These are phyloP conservation scores for Paramecium tetraurelia DNA, from an alignment of 73 alveolate genomes.

Conservation along the genomic window DNA sequence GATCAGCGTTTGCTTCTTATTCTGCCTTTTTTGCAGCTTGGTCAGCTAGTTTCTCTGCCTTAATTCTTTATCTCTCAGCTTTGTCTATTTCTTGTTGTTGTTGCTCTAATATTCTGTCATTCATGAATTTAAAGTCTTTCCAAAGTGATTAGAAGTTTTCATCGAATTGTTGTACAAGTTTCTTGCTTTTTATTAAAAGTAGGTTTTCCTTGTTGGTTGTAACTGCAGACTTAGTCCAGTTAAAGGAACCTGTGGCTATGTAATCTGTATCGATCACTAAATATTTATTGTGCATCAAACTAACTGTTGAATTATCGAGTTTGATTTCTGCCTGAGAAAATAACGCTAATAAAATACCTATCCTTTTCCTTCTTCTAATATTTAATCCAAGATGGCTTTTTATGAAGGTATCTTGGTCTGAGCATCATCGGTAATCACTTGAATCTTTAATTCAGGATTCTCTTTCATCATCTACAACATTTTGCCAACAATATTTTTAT, in stretches of 20 bases:
- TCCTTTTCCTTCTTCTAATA: conserved; percentile 73
- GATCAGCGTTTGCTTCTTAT: neutral
- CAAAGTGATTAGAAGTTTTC: conserved; percentile 45
- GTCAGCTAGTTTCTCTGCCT: neutral
- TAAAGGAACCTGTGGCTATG: conserved; percentile 95
- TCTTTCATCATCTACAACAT: conserved; percentile 76
- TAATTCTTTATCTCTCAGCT: neutral
- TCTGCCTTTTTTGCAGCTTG: conserved; percentile 1
- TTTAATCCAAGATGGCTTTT: neutral
- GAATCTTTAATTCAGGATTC: conserved; percentile 77
- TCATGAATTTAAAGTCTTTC: conserved; percentile 43
- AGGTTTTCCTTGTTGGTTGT: conserved; percentile 63
- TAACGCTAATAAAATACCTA: conserved; percentile 79
- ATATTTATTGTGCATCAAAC: conserved; percentile 97
- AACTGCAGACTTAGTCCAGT: conserved; percentile 68
- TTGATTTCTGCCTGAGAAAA: conserved; percentile 85
- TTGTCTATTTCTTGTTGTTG: neutral
- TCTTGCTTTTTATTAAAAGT: conserved; percentile 15
- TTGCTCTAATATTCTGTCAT: neutral
- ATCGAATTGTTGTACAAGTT: neutral
- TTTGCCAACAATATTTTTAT: conserved; percentile 84
- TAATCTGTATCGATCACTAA: conserved; percentile 90
- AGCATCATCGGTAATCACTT: conserved; percentile 96
- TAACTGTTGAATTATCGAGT: conserved; percentile 85
- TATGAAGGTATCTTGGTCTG: conserved; percentile 49